Conservation (phyloP, 2,329 filamentous ascomycete species). For the Aureobasidium sp. region DNA sequence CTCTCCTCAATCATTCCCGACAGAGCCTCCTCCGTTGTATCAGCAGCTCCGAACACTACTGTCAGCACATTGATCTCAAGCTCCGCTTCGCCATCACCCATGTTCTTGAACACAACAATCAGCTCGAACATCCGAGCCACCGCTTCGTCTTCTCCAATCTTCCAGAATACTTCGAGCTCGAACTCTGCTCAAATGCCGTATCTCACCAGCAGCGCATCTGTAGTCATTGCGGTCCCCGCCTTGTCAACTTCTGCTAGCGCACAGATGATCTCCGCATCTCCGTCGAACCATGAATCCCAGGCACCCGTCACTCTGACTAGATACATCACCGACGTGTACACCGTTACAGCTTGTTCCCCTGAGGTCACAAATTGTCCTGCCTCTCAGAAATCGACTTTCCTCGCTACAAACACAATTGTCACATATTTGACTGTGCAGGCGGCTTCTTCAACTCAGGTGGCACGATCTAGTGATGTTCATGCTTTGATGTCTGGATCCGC, state of each 20-base stretch:
- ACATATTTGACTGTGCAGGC: not conserved
- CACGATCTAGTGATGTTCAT: not conserved
- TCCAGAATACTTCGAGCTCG: too few relatives aligned
- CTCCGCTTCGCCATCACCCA: not conserved
- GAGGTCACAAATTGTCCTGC: not conserved
- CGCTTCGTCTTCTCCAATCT: not conserved
- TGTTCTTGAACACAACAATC: not conserved
- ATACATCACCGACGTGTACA: not conserved
- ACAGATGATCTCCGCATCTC: not conserved
- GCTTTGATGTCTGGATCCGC: not conserved
- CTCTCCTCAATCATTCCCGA: not conserved
- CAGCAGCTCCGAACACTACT: not conserved
- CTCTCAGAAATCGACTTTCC: not conserved
- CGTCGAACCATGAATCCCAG: not conserved
- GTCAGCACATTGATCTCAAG: not conserved
- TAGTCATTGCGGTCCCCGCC: not conserved
- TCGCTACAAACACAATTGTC: not conserved
- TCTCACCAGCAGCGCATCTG: not conserved
- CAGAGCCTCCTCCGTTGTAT: not conserved
- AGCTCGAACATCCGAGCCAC: not conserved
- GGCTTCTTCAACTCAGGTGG: not conserved
- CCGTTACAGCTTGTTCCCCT: not conserved
- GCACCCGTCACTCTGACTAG: not conserved
- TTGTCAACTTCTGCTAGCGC: not conserved
- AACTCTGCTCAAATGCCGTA: not conserved